phyloP scores from a whole-genome alignment of 495 filamentous ascomycete genomes.

The Penicillium turbatum region DNA sequence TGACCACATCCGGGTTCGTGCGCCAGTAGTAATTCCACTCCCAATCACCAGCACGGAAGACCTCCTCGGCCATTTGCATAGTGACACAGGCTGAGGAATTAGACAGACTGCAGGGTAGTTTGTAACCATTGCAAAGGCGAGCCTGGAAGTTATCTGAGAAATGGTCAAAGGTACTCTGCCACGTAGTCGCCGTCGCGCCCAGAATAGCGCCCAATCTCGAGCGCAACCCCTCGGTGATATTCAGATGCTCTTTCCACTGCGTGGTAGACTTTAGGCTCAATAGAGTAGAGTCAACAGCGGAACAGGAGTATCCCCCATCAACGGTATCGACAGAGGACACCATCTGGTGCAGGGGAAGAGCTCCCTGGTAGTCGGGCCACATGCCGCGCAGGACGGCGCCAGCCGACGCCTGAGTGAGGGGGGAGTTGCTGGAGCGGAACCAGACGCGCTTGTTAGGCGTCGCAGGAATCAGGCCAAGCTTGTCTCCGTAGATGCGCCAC shows the following conservation, averaged over 20 bases:
- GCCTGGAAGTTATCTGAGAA: slow-evolving; percentile 46
- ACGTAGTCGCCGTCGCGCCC: slow-evolving; percentile 28
- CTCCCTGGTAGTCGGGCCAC: slow-evolving; percentile 32
- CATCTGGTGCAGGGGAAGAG: slow-evolving; percentile 40
- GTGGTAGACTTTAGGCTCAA: slow-evolving; percentile 24
- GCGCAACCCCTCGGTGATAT: slow-evolving; percentile 32
- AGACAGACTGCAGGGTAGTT: slow-evolving; percentile 31
- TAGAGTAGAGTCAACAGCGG: slow-evolving; percentile 24
- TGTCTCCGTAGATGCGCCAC: slow-evolving; percentile 34
- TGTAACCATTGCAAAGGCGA: slow-evolving; percentile 42
- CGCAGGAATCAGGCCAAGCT: slow-evolving; percentile 31
- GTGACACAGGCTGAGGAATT: slow-evolving; percentile 34
- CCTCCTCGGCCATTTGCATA: slow-evolving; percentile 30
- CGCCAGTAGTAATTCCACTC: slow-evolving; percentile 47
- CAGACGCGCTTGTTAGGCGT: slow-evolving; percentile 29
- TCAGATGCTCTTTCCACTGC: slow-evolving; percentile 37
- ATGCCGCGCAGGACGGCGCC: slow-evolving; percentile 40
- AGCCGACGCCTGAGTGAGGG: slow-evolving; percentile 37
- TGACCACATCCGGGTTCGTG: slow-evolving; percentile 29
- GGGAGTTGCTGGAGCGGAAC: slow-evolving; percentile 39
- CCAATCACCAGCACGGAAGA: slow-evolving; percentile 46
- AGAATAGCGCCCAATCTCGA: slow-evolving; percentile 34
- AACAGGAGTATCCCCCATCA: slow-evolving; percentile 36
- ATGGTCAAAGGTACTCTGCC: slow-evolving; percentile 41
- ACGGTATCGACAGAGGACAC: slow-evolving; percentile 36